These are phyloP conservation scores for button mushroom (Agaricus bisporus) DNA, from an alignment of 768 basidiomycete species.

Conservation along the genomic window DNA sequence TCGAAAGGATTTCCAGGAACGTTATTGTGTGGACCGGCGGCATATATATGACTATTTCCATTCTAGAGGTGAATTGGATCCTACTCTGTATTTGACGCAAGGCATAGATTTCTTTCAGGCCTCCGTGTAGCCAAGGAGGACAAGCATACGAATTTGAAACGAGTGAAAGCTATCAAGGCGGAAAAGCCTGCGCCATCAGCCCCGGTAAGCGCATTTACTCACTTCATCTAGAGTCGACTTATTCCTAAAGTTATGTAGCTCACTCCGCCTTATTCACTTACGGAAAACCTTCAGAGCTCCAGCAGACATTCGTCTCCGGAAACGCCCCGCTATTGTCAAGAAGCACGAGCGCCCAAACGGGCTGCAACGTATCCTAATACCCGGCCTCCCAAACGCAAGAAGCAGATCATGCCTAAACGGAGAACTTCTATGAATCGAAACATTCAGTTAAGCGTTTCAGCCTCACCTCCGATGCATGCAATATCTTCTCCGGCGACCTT, in stretches of 20 bases:
- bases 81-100: background rate
- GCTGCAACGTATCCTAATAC: slow-evolving; percentile 10
- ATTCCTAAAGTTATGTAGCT: background rate
- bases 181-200: slow-evolving; percentile 7
- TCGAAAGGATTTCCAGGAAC: slow-evolving; percentile 65
- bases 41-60: slow-evolving; percentile 81
- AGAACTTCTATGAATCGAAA: background rate
- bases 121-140: slow-evolving; percentile 62
- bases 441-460: background rate
- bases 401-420: background rate
- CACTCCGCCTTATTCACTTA: background rate
- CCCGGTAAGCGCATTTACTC: background rate
- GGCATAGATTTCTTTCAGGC: slow-evolving; percentile 21
- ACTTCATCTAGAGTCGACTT: background rate
- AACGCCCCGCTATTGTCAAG: background rate
- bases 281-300: background rate
- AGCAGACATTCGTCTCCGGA: background rate
- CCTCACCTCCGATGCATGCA: background rate
- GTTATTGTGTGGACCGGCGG: slow-evolving; percentile 63
- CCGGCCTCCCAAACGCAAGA: background rate
- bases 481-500: background rate
- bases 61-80: slow-evolving; percentile 32
- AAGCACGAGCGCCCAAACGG: slow-evolving; percentile 11
- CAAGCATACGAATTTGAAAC: slow-evolving; percentile 46
- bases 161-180: slow-evolving; percentile 34